Evolutionary conservation across 2,329 filamentous ascomycete species (phyloP).

Genomic region (Colletotrichum sp.): DNA sequence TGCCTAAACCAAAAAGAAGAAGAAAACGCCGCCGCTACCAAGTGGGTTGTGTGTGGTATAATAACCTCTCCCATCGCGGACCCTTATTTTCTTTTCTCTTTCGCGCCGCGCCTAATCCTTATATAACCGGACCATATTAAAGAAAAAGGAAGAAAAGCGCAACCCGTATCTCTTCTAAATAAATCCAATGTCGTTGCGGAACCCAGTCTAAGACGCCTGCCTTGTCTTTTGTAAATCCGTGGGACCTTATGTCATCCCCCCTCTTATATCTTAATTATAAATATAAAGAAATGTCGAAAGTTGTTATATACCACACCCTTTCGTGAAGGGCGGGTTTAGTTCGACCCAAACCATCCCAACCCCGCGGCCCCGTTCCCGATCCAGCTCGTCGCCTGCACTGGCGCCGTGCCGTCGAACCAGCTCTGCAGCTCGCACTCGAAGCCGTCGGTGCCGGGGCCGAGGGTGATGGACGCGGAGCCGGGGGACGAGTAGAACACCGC

Average conservation of each 20-base stretch:
- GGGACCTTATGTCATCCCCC: not conserved
- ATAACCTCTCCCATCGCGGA: not conserved
- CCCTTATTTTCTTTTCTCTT: not conserved
- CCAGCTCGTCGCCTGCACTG: conserved; percentile 15
- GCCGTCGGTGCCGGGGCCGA: conserved; percentile 46
- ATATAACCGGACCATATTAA: not conserved
- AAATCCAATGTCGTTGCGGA: not conserved
- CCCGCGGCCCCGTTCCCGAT: conserved; percentile 19
- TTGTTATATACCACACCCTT: accelerated
- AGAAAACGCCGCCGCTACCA: not conserved
- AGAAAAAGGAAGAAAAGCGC: not conserved
- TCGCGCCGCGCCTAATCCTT: not conserved
- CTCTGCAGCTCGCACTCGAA: conserved; percentile 50
- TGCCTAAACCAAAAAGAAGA: not conserved
- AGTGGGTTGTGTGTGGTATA: not conserved
- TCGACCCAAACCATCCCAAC: conserved; percentile 9
- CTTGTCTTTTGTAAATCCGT: not conserved
- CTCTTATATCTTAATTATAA: not conserved
- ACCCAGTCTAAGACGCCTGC: not conserved
- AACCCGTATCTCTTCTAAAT: not conserved
- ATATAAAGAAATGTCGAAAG: not conserved
- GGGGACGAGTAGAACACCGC: conserved; percentile 17
- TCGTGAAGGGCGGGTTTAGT: not conserved
- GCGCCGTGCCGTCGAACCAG: conserved; percentile 20
- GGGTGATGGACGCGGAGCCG: conserved; percentile 24